A percentile compares a stretch with the other conserved stretches of the same genome.
These are phyloP conservation scores for Schizophyllum amplum DNA, from an alignment of 1,284 basidiomycete genomes.

Conservation along the genomic window DNA sequence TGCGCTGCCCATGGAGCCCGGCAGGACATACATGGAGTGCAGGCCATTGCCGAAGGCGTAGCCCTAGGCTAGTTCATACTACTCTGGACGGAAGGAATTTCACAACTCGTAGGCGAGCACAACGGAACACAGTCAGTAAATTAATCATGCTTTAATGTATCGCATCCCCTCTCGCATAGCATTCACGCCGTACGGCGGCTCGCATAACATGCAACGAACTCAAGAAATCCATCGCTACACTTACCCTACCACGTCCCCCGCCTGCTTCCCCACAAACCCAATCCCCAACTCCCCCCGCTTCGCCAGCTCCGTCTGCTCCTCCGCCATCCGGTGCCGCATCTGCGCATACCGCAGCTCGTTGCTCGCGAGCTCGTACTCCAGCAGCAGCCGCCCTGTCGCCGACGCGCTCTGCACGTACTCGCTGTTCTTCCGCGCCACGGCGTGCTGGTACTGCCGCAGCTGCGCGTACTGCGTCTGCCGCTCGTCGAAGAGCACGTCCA, in stretches of 20 bases:
- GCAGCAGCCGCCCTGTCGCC: neutral
- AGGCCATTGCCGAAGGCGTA: slow-evolving; percentile 48
- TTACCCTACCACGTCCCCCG: too few relatives aligned
- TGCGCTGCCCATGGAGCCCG: slow-evolving; percentile 64
- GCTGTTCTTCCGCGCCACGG: neutral
- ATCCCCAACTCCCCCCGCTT: slow-evolving; percentile 48
- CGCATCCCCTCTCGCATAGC: too few relatives aligned
- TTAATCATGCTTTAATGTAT: too few relatives aligned
- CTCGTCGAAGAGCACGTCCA: neutral
- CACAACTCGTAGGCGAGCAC: too few relatives aligned
- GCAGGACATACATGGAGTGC: slow-evolving; percentile 69
- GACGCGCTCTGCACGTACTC: neutral
- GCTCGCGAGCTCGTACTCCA: neutral
- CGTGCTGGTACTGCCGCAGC: neutral
- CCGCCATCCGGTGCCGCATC: slow-evolving; percentile 41
- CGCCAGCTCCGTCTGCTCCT: slow-evolving; percentile 52
- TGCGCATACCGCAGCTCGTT: neutral
- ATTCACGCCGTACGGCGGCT: too few relatives aligned
- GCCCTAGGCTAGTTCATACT: neutral
- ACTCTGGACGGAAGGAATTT: neutral
- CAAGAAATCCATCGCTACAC: too few relatives aligned
- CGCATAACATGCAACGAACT: too few relatives aligned
- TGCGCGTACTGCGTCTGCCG: neutral
- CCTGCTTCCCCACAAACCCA: slow-evolving; percentile 22
- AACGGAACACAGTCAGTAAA: too few relatives aligned